Base-by-base conservation (phyloP, 2,329 filamentous ascomycete genomes). In the Aspergillus fructus region DNA sequence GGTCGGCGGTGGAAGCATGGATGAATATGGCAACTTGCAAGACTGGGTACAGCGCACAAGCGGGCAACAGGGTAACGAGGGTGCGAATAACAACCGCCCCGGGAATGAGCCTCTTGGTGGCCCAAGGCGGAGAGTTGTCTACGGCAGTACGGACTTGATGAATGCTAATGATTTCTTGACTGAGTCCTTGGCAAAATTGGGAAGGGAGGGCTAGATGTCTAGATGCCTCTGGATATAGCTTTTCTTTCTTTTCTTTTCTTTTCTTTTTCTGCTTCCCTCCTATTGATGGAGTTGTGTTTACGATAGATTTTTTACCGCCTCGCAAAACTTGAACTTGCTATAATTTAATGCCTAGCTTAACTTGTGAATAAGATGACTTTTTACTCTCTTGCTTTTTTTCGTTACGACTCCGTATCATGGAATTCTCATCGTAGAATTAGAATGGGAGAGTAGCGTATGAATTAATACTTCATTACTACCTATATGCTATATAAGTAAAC, bases 1-100 rank as follows among this genome's bases (percentile, higher is more conserved):
- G 0, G 91, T 96, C 3, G 94, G 94, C 4, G 94, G 96, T 47
- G 94, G 94, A 42, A 97, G 92, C 71, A 97, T 99, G 90, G 94
- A 99, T 66, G 94, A 99, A 74, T 99, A 97, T 72, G 93, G 93
- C 19, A 99, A 99, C 74, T 74, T 99, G 71, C 91, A 96, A 72
- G 94, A 97, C 71, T 99, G 94, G 94, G 91, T 93, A 5, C 86
- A 85, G 73, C 83, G 93, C 63, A 92, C 91, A 4, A 82, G 77
- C 50, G 79, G 78, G 41, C 75, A 72, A 48, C 81, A 82, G 48
- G 85, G 85, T 13, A 76, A 76, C 37, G 80, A 79, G 42, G 77
- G 76, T 30, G 71, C 71, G 15, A 65, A 68, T 13, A 41, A 27
- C 40, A 4, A 23, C 76, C 79, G 5, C 59, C 60, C 5, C 63